These are phyloP conservation scores for Wickerhamiella infanticola DNA, from an alignment of 1,139 yeast species.

Conservation along the genomic window DNA sequence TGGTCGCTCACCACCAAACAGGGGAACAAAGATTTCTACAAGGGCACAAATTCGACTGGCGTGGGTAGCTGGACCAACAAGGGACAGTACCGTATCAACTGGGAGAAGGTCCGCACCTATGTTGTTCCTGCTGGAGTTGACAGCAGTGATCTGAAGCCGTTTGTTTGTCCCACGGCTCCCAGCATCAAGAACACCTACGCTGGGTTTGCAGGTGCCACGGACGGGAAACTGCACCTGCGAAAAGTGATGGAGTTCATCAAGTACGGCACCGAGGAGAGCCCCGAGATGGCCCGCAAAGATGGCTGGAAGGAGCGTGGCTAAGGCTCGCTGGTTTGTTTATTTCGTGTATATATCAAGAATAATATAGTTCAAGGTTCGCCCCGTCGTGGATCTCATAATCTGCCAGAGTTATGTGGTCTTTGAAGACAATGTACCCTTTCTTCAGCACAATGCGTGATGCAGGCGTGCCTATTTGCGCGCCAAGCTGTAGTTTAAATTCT, in stretches of 20 bases:
- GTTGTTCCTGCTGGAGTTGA: conserved; percentile 50
- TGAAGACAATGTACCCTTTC: conserved; percentile 48
- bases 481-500: conserved; percentile 73
- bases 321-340: background rate
- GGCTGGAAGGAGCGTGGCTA: conserved; percentile 24
- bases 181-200: conserved; percentile 48
- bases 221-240: conserved; percentile 56
- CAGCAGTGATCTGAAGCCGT: conserved; percentile 41
- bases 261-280: conserved; percentile 37
- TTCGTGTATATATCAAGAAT: conserved; percentile 2
- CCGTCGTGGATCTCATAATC: conserved; percentile 93
- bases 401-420: conserved; percentile 77
- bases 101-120: conserved; percentile 79
- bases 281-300: conserved; percentile 18
- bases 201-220: conserved; percentile 61
- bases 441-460: conserved; percentile 39
- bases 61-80: conserved; percentile 62
- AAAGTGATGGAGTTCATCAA: conserved; percentile 63
- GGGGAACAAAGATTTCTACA: conserved; percentile 86
- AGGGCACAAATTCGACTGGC: conserved; percentile 93
- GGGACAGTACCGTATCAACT: conserved; percentile 66
- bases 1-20: conserved; percentile 78
- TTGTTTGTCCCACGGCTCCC: conserved; percentile 60
- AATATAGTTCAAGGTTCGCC: conserved; percentile 60
- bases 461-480: conserved; percentile 68